Conservation (phyloP, 352 stramenopile species). For the Elongisporangium prolatum region DNA sequence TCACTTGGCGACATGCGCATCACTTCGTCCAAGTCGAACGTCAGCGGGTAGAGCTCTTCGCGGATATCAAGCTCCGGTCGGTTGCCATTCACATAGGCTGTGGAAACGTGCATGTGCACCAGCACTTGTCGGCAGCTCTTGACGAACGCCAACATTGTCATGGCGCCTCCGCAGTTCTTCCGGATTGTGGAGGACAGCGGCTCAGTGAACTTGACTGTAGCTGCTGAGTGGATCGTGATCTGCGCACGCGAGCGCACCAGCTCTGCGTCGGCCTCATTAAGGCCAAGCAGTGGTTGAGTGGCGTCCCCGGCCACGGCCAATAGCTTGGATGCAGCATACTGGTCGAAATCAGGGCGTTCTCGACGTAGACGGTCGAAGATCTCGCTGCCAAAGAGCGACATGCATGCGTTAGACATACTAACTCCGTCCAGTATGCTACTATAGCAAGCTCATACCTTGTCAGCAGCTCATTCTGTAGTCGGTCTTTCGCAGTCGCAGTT, state of each 20-base stretch:
- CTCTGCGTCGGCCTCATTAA: slow-evolving; percentile 35
- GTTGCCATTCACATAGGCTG: slow-evolving; percentile 85
- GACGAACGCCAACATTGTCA: slow-evolving; percentile 61
- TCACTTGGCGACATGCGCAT: slow-evolving; percentile 42
- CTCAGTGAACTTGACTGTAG: slow-evolving; percentile 83
- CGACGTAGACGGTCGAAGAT: slow-evolving; percentile 68
- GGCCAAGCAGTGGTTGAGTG: slow-evolving; percentile 52
- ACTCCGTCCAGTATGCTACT: too few relatives aligned
- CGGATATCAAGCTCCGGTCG: slow-evolving; percentile 41
- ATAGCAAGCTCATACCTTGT: slow-evolving; percentile 21
- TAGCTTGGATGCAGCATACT: slow-evolving; percentile 52
- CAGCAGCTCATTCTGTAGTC: slow-evolving; percentile 71
- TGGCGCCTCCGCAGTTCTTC: slow-evolving; percentile 75
- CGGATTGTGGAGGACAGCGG: slow-evolving; percentile 75
- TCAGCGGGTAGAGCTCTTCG: slow-evolving; percentile 76
- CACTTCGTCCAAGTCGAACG: slow-evolving; percentile 75
- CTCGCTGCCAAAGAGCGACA: slow-evolving; percentile 16
- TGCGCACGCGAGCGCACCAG: slow-evolving; percentile 42
- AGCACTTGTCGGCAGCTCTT: slow-evolving; percentile 39
- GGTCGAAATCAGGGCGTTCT: slow-evolving; percentile 38
- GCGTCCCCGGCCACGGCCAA: slow-evolving; percentile 64
- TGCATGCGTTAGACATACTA: neutral
- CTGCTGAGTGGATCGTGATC: slow-evolving; percentile 79
- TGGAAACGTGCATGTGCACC: slow-evolving; percentile 80
- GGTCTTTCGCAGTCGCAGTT: slow-evolving; percentile 37